Conservation (phyloP, 257 asterid species). For the Avicennia marina region DNA sequence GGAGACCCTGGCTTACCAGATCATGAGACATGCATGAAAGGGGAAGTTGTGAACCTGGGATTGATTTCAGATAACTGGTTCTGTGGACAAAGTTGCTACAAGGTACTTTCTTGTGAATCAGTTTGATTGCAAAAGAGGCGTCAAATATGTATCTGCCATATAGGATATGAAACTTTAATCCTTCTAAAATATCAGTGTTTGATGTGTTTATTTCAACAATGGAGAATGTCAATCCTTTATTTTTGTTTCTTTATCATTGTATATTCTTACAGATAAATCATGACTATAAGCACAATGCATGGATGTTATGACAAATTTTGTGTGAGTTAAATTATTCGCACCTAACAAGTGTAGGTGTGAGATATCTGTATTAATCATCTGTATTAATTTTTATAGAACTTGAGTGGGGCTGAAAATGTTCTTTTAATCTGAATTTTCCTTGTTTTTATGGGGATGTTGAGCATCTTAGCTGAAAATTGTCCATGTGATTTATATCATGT, state of each 20-base stretch:
- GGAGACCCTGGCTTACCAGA: slow-evolving; percentile 32
- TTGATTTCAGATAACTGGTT: slow-evolving; percentile 45
- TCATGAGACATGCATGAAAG: slow-evolving; percentile 44
- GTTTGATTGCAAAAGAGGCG: neutral
- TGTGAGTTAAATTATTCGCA: neutral
- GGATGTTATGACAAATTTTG: neutral
- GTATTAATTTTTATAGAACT: neutral
- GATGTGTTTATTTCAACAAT: neutral
- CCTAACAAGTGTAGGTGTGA: neutral
- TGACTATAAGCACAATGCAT: neutral
- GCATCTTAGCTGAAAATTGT: no score
- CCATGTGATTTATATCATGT: no score
- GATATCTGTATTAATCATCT: neutral
- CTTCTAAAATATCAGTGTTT: neutral
- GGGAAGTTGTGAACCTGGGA: slow-evolving; percentile 17
- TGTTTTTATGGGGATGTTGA: neutral
- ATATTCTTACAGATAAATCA: neutral
- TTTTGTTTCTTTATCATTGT: neutral
- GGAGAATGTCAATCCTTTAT: neutral
- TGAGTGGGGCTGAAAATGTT: neutral
- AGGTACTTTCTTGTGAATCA: slow-evolving; percentile 28
- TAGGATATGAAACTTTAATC: neutral
- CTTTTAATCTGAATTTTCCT: neutral
- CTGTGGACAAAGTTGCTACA: slow-evolving; percentile 46
- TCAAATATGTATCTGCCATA: neutral